These are phyloP conservation scores for Artomyces pyxidatus DNA, from an alignment of 768 basidiomycete species.

Conservation along the genomic window DNA sequence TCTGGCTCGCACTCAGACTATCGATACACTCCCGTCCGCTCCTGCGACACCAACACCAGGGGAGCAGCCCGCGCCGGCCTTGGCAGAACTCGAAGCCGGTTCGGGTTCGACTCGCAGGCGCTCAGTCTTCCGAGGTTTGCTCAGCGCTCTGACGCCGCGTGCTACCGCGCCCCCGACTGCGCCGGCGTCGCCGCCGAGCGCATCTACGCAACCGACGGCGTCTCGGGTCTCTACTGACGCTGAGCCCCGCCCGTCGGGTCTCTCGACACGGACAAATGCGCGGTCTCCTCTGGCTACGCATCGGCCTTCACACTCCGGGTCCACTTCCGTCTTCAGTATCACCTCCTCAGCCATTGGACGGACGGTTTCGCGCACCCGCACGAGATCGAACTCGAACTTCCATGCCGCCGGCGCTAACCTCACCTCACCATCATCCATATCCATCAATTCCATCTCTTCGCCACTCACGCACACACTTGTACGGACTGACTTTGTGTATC, in stretches of 20 bases:
- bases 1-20: slow-evolving; percentile 9
- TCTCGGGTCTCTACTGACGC: no score
- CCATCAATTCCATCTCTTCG: slow-evolving; percentile 65
- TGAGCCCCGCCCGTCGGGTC: slow-evolving; percentile 6
- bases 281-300: slow-evolving; percentile 23
- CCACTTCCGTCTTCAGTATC: slow-evolving; percentile 25
- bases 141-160: slow-evolving; percentile 11
- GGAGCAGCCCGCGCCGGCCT: neutral
- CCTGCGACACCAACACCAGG: neutral
- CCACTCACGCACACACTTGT: slow-evolving; percentile 68
- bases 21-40: slow-evolving; percentile 10
- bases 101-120: slow-evolving; percentile 21
- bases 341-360: slow-evolving; percentile 34
- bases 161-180: neutral
- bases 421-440: slow-evolving; percentile 61
- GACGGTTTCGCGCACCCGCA: slow-evolving; percentile 40
- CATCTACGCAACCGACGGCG: slow-evolving; percentile 1
- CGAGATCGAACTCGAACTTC: slow-evolving; percentile 31
- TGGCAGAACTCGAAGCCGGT: neutral
- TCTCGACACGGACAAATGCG: slow-evolving; percentile 6
- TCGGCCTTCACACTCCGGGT: slow-evolving; percentile 31
- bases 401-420: slow-evolving; percentile 21
- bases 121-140: slow-evolving; percentile 35
- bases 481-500: slow-evolving; percentile 66
- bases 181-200: neutral